Percentiles rank a stretch among this genome's conserved stretches.
Evolutionary conservation across 1,284 basidiomycete genomes (phyloP).

Genomic region (Apiotrichum gracile): DNA sequence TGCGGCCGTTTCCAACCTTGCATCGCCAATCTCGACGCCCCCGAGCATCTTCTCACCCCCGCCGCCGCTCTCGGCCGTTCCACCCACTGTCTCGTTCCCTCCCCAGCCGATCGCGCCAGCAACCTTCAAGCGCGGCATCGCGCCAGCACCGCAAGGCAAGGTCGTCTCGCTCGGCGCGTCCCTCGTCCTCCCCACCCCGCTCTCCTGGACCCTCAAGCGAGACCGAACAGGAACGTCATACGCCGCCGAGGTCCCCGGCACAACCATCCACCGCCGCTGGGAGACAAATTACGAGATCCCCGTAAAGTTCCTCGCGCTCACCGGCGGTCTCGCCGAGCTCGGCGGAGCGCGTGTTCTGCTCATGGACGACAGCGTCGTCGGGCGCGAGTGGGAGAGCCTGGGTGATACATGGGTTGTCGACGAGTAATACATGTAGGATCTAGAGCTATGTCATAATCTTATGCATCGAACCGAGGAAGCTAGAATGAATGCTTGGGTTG

Average conservation of each 20-base stretch:
- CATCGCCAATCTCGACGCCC: conserved; percentile 8
- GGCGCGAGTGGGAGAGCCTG: conserved; percentile 29
- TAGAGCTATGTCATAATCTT: neutral
- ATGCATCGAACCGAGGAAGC: neutral
- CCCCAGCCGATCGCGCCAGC: conserved; percentile 13
- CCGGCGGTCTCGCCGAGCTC: conserved; percentile 30
- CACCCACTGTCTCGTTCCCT: conserved; percentile 13
- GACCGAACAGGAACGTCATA: conserved; percentile 29
- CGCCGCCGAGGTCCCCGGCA: conserved; percentile 18
- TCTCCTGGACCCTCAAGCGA: conserved; percentile 14
- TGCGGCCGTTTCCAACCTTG: conserved; percentile 22
- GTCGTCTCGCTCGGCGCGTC: conserved; percentile 23
- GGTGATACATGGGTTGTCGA: conserved; percentile 13
- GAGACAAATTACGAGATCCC: conserved; percentile 25
- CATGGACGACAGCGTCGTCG: conserved; percentile 12
- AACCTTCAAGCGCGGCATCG: conserved; percentile 1
- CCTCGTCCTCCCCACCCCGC: conserved; percentile 11
- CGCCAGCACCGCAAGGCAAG: conserved; percentile 7
- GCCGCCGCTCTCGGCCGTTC: neutral
- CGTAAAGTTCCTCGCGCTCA: conserved; percentile 25
- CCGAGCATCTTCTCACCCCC: neutral
- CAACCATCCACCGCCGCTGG: conserved; percentile 17
- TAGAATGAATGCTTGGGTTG: no score
- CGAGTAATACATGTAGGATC: neutral
- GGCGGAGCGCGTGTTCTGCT: conserved; percentile 36